phyloP scores from a whole-genome alignment of 495 filamentous ascomycete species.

The Penicillium coprophilum region DNA sequence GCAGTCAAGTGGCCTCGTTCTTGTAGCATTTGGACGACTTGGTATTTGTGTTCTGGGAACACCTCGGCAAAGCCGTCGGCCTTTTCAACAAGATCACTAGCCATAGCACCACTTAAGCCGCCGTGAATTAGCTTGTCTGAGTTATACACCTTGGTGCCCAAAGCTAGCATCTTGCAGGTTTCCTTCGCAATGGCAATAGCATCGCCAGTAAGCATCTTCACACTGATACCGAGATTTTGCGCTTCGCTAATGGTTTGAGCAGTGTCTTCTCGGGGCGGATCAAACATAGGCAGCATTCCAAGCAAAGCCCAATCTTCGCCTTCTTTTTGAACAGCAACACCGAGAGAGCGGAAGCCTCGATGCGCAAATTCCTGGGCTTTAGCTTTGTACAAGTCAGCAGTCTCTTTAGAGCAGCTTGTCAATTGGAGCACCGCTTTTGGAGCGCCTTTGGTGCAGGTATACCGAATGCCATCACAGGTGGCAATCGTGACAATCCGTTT shows the following conservation, averaged over 20 bases:
- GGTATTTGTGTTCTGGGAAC: constrained; percentile 97
- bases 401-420: constrained; percentile 59
- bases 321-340: constrained; percentile 65
- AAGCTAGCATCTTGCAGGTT: constrained; percentile 72
- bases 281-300: constrained; percentile 74
- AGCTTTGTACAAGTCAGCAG: constrained; percentile 57
- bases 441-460: constrained; percentile 69
- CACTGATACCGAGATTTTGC: constrained; percentile 67
- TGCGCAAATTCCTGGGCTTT: constrained; percentile 72
- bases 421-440: constrained; percentile 70
- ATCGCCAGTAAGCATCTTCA: constrained; percentile 77
- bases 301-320: constrained; percentile 63
- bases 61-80: constrained; percentile 81
- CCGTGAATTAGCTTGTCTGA: constrained; percentile 70
- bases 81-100: constrained; percentile 69
- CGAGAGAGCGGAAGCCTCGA: constrained; percentile 72
- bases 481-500: constrained; percentile 69
- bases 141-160: constrained; percentile 76
- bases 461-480: constrained; percentile 59
- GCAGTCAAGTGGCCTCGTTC: constrained; percentile 94
- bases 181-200: constrained; percentile 75
- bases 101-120: constrained; percentile 65
- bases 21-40: constrained; percentile 95
- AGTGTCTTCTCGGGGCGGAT: constrained; percentile 74
- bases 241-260: constrained; percentile 72